phyloP scores from a whole-genome alignment of 1,284 basidiomycete species.

The Leucoagaricus sp. region DNA sequence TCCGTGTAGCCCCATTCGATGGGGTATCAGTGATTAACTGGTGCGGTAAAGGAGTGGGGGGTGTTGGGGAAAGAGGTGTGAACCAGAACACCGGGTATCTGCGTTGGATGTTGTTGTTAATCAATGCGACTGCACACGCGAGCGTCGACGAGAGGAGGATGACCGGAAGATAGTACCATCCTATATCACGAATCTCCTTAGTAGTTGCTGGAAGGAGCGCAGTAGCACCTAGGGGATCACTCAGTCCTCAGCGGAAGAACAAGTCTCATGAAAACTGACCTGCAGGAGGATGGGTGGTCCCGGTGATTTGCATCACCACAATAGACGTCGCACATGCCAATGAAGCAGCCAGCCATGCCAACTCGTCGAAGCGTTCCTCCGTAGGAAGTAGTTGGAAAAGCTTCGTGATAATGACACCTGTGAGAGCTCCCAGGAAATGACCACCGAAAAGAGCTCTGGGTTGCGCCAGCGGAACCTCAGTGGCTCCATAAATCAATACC shows the following conservation, averaged over 20 bases:
- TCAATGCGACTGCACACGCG: slow-evolving; percentile 49
- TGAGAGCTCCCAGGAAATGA: slow-evolving; percentile 55
- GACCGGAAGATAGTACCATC: slow-evolving; percentile 65
- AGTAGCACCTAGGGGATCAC: slow-evolving; percentile 43
- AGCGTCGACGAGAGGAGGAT: slow-evolving; percentile 55
- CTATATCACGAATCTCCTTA: slow-evolving; percentile 44
- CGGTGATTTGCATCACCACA: slow-evolving; percentile 57
- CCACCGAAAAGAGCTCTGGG: slow-evolving; percentile 60
- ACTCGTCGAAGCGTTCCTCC: slow-evolving; percentile 44
- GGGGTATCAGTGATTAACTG: no score
- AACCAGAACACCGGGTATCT: slow-evolving; percentile 61
- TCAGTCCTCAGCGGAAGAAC: no score
- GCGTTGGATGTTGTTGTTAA: slow-evolving; percentile 61
- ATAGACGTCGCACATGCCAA: slow-evolving; percentile 52
- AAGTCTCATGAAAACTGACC: slow-evolving; percentile 37
- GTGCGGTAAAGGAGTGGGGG: no score
- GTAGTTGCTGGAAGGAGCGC: slow-evolving; percentile 50
- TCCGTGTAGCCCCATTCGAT: no score
- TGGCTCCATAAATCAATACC: slow-evolving; percentile 57
- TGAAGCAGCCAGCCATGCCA: slow-evolving; percentile 58
- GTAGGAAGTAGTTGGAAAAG: slow-evolving; percentile 50
- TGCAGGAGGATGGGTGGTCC: slow-evolving; percentile 63
- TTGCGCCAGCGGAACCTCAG: slow-evolving; percentile 62
- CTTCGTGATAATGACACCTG: slow-evolving; percentile 57
- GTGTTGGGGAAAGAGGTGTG: no score